Evolutionary conservation across 345 rosid species (phyloP), one percentile per base, ranked within the genome.

Genomic region (Linum usitatissimum): DNA sequence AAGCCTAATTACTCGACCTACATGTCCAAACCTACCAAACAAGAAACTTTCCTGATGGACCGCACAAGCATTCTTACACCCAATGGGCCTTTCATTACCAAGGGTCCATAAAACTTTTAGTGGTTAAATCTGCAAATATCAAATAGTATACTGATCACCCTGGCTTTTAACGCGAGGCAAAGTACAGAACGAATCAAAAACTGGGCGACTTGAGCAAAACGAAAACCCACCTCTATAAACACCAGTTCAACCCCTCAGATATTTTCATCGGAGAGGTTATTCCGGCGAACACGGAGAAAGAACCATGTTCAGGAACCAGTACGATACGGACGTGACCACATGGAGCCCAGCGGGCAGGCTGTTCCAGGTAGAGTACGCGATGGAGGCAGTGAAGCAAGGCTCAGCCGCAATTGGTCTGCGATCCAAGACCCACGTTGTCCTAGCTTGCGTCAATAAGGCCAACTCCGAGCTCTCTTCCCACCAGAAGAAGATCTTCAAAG

Each of bases 301-400:
- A 40, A 60, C 23, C 18, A 87, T 93, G 99, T 90, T 94, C 70
- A 82, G 99, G 81, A 94, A 94, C 74, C 99, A 90, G 68, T 94
- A 94, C 83, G 99, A 90, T 59, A 94, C 99, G 7, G 96, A 94
- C 58, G 99, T 90, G 21, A 94, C 99, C 53, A 88, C 99, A 65
- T 94, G 99, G 99, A 88, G 97, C 80, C 99, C 99, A 0, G 88
- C 95, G 36, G 97, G 99, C 13, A 76, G 99, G 62, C 79, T 94
- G 12, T 88, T 86, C 74, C 99, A 94, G 82, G 97, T 94, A 64
- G 97, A 94, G 73, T 90, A 94, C 81, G 95, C 99, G 56, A 94
- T 94, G 97, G 99, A 94, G 80, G 97, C 99, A 13, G 96, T 94
- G 70, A 94, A 94, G 75, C 99, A 94, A 73, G 99, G 99, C 31